phyloP scores from a whole-genome alignment of 768 basidiomycete genomes.

The Tulasnella sp. region DNA sequence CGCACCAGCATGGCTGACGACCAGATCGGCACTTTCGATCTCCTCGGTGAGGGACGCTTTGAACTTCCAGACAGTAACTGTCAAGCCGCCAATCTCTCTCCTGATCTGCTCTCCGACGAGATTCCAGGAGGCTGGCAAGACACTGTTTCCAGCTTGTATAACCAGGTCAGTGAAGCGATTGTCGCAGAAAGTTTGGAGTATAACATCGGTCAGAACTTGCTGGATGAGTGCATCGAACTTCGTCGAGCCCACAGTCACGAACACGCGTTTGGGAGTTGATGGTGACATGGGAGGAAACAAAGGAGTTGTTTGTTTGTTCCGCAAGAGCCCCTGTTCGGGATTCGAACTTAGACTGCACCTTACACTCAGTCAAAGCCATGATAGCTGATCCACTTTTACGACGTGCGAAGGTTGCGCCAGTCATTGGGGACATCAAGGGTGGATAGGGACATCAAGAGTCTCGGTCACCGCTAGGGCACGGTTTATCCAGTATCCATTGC shows the following conservation, averaged over 20 bases:
- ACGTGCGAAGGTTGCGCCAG: background rate
- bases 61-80: constrained; percentile 72
- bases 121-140: constrained; percentile 46
- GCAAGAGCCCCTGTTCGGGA: background rate
- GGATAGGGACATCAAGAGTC: background rate
- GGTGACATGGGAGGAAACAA: background rate
- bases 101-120: constrained; percentile 33
- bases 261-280: constrained; percentile 47
- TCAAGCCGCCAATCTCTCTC: constrained; percentile 47
- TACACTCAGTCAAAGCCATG: background rate
- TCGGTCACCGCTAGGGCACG: background rate
- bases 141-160: constrained; percentile 79
- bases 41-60: constrained; percentile 70
- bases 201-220: constrained; percentile 57
- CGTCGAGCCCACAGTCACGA: constrained; percentile 92
- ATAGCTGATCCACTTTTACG: background rate
- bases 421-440: background rate
- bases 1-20: constrained; percentile 94
- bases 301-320: background rate
- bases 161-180: constrained; percentile 65
- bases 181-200: constrained; percentile 56
- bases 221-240: constrained; percentile 77
- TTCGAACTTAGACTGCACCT: background rate
- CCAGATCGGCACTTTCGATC: constrained; percentile 67
- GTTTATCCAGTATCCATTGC: background rate